These are phyloP conservation scores for Fulvia fulva DNA, from an alignment of 2,329 filamentous ascomycete species.

Conservation along the genomic window DNA sequence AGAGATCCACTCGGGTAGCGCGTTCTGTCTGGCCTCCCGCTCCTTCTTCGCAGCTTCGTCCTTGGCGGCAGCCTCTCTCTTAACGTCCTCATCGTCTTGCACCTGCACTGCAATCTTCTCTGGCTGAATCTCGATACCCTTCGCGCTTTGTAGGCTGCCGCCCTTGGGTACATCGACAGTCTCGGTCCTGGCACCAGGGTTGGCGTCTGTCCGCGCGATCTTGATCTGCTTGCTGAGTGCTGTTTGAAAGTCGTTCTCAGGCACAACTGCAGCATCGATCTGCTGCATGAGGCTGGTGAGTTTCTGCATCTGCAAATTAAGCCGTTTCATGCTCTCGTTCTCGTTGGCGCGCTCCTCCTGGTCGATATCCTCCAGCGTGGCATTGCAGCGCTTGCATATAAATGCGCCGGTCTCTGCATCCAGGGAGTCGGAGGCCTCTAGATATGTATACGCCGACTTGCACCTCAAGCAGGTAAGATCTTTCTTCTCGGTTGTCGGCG, in stretches of 20 bases:
- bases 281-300: constrained; percentile 71
- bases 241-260: constrained; percentile 67
- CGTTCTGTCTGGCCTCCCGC: constrained; percentile 35
- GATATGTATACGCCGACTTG: constrained; percentile 78
- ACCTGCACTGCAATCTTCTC: constrained; percentile 35
- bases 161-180: constrained; percentile 31
- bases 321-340: constrained; percentile 63
- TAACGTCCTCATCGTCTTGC: constrained; percentile 34
- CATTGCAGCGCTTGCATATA: constrained; percentile 73
- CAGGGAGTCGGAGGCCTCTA: constrained; percentile 79
- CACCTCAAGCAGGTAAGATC: constrained; percentile 85
- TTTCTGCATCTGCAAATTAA: constrained; percentile 77
- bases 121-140: constrained; percentile 33
- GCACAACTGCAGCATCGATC: constrained; percentile 71
- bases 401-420: constrained; percentile 59
- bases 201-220: constrained; percentile 61
- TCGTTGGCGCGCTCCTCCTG: constrained; percentile 55
- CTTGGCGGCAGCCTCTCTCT: constrained; percentile 30
- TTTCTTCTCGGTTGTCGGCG: constrained; percentile 77
- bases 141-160: constrained; percentile 30
- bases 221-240: constrained; percentile 61
- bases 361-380: constrained; percentile 57
- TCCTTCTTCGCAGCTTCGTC: constrained; percentile 29
- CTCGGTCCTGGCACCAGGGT: constrained; percentile 53
- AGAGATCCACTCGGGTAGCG: constrained; percentile 35